Evolutionary conservation across 176 grass and related monocot genomes (phyloP).

Genomic region (Bromus sterilis): DNA sequence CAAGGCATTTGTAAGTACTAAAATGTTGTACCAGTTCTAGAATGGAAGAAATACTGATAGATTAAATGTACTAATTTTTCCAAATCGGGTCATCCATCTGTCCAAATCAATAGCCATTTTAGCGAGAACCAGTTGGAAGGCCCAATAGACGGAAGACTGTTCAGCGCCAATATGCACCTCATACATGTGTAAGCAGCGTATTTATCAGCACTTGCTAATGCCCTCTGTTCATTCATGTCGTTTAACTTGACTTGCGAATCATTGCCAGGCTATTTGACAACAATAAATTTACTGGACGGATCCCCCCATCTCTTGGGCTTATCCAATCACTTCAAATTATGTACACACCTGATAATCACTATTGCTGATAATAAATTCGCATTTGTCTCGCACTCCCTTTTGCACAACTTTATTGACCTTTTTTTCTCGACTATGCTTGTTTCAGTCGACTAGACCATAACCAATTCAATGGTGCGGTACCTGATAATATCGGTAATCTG

Average conservation of each 20-base stretch:
- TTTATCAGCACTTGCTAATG: conserved; percentile 3
- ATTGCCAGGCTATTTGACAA: conserved; percentile 61
- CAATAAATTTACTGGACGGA: conserved; percentile 61
- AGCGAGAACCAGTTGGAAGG: conserved; percentile 80
- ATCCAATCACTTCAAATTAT: conserved; percentile 54
- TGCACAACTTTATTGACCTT: conserved; percentile 1
- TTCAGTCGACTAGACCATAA: conserved; percentile 73
- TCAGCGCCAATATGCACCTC: conserved; percentile 49
- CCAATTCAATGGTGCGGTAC: conserved; percentile 44
- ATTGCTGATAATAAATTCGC: neutral
- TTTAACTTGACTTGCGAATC: conserved; percentile 14
- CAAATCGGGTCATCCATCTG: conserved; percentile 12
- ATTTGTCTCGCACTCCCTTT: neutral
- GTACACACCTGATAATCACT: conserved; percentile 28
- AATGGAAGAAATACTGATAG: conserved; percentile 5
- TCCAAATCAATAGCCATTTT: conserved; percentile 67
- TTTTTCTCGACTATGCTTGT: conserved; percentile 15
- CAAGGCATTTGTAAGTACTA: conserved; percentile 68
- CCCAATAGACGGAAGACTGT: conserved; percentile 41
- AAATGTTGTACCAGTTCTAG: conserved; percentile 13
- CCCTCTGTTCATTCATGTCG: neutral
- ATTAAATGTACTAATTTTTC: conserved; percentile 1
- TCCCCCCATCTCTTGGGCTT: conserved; percentile 48
- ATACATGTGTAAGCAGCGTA: conserved; percentile 60
- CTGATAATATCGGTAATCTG: conserved; percentile 42